Evolutionary conservation across 1,139 yeast species (phyloP), one percentile per base, ranked within the genome.

Genomic region (Kazachstania sp.): DNA sequence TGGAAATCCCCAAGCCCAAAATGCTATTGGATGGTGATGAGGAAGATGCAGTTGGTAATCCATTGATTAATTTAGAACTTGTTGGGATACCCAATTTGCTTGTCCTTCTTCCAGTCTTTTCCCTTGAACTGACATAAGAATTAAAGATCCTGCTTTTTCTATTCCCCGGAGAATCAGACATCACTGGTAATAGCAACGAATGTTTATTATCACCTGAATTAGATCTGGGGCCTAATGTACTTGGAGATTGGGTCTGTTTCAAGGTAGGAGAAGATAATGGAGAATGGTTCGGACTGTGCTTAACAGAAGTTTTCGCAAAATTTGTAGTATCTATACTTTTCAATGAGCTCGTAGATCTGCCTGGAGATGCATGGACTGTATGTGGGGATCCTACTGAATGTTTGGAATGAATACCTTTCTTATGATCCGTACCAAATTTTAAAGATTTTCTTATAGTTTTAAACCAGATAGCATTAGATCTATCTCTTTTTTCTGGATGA

Each of bases 61-160:
- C 72, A 51, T 66, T 66, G 2, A 61, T 51, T n/a, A 65, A 48
- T 38, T 59, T 62, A 5, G 60, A 52, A n/a, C 61, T 54, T 4
- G 54, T 41, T 3, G 66, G 65, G 8, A 63, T 60, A 8, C 64
- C 62, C 29, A 44, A 15, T 9, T 51, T 48, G 3, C 55, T 48
- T 19, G 48, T 51, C 44, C 53, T 57, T 41, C 54, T 61, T 13
- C 50, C 45, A 20, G 50, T 47, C 37, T 55, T 61, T 39, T 64
- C 68, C 42, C 61, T 63, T 2, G 61, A 51, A 37, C 48, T 58
- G 2, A 68, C 65, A 42, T 66, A 58, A 9, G 61, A 60, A 37
- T 64, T 66, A 44, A 69, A 63, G 49, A 68, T 56, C 30, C 67
- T 48, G 20, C 54, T 51, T 3, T 50, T 47, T 43, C 50, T 51